phyloP scores from a whole-genome alignment of 306 rosid genomes.

The Vicia villosa region DNA sequence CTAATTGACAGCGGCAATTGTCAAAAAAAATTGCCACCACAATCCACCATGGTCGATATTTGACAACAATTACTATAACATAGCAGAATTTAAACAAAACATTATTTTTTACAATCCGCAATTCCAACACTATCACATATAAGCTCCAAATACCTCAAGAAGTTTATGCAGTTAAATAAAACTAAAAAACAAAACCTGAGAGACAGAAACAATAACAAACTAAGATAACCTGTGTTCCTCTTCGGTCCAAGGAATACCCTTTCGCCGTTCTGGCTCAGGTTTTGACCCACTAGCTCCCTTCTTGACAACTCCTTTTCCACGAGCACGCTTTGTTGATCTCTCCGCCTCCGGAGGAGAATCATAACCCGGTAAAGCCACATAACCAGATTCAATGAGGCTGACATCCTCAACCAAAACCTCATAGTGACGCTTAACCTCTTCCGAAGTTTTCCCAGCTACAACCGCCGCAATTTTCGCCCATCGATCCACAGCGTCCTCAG shows the following conservation, averaged over 20 bases:
- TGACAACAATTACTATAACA: background rate
- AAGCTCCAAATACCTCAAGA: conserved; percentile 11
- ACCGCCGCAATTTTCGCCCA: conserved; percentile 84
- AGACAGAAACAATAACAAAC: conserved; percentile 18
- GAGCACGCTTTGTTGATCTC: conserved; percentile 64
- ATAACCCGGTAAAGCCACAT: conserved; percentile 76
- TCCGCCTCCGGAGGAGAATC: conserved; percentile 70
- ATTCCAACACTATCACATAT: background rate
- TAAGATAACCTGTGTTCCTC: conserved; percentile 86
- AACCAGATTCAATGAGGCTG: conserved; percentile 78
- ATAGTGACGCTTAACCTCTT: conserved; percentile 76
- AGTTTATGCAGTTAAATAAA: conserved; percentile 16
- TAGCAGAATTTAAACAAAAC: background rate
- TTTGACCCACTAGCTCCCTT: conserved; percentile 72
- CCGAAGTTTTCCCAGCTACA: conserved; percentile 72
- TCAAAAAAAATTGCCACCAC: background rate
- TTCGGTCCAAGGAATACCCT: conserved; percentile 96
- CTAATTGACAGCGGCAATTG: no score
- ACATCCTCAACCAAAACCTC: conserved; percentile 78
- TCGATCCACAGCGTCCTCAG: conserved; percentile 66
- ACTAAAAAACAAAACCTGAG: background rate
- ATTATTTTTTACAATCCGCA: background rate
- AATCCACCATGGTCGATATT: background rate
- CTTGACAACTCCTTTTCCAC: conserved; percentile 72
- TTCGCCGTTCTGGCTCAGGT: conserved; percentile 88